Evolutionary conservation across 164 flowering plant genomes (phyloP), one percentile per base, ranked within the genome.

Genomic region (Echeveria elegans): DNA sequence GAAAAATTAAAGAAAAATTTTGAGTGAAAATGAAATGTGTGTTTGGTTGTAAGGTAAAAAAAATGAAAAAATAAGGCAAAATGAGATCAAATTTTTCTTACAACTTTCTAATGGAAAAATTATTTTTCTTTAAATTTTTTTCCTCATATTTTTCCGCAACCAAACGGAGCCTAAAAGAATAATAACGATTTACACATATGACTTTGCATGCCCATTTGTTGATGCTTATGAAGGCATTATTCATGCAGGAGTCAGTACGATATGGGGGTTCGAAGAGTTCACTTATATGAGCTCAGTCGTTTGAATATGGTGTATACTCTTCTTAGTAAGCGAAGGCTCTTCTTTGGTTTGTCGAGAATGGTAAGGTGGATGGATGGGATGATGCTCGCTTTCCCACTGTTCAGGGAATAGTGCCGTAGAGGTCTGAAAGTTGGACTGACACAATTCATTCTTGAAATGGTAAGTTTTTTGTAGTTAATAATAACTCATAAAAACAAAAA

Each of bases 291-390:
- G 68, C 91, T 94, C 71, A 94, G 98, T 66, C 73, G 96, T 69
- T 73, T 94, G 77, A 94, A 94, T 73, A 80, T 91, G 92, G 97
- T 91, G 0, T 89, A 94, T 67, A 94, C 98, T 19, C 90, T 94
- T 76, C 86, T 94, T 34, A 94, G 98, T 78, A 93, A 93, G 80
- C 89, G 98, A 6, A 90, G 90, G 80, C 96, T 90, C n/a, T n/a
- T 75, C 85, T 89, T 7, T 94, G 97, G 95, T 94, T 94, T 78
- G 98, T 94, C 56, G 83, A 88, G 61, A 83, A 91, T 72, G 97
- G 93, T 19, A 83, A 78, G 77, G 98, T 94, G 66, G 95, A 91
- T 50, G 93, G 98, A n/a, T 94, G 98, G 98, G 96, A 94, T 77
- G 98, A 94, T 82, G 83, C 97, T 71, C 91, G 96, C 31, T 94